phyloP scores from a whole-genome alignment of 2,329 filamentous ascomycete species.

The Epicoccum nigrum region DNA sequence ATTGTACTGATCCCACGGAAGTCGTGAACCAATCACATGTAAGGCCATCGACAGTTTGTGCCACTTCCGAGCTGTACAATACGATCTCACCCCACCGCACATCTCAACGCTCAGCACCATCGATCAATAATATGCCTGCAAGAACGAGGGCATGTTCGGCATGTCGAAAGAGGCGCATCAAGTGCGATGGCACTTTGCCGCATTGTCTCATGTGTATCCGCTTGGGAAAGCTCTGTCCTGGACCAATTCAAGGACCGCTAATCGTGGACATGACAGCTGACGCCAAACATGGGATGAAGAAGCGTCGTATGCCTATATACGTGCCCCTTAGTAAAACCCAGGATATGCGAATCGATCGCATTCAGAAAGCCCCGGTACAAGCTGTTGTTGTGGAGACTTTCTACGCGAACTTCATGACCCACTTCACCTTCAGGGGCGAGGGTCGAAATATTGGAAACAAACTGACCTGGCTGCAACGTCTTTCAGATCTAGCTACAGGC shows the following conservation, averaged over 20 bases:
- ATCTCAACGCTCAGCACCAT: background rate
- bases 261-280: slow-evolving; percentile 40
- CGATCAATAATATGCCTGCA: slow-evolving; percentile 24
- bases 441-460: slow-evolving; percentile 30
- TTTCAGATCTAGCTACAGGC: slow-evolving; percentile 31
- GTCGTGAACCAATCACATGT: background rate
- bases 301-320: slow-evolving; percentile 4
- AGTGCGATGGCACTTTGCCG: slow-evolving; percentile 40
- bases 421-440: slow-evolving; percentile 37
- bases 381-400: slow-evolving; percentile 17
- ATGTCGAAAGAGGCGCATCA: slow-evolving; percentile 43
- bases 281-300: slow-evolving; percentile 24
- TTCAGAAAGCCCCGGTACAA: background rate
- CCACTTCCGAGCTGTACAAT: too few species aligned
- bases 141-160: slow-evolving; percentile 35
- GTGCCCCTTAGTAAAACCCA: background rate
- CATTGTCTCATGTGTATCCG: slow-evolving; percentile 40
- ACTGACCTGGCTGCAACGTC: slow-evolving; percentile 37
- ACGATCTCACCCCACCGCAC: background rate
- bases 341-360: background rate
- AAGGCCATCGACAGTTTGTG: too few species aligned
- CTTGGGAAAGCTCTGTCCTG: slow-evolving; percentile 32
- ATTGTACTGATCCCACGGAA: too few species aligned
- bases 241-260: slow-evolving; percentile 32
- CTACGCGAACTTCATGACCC: slow-evolving; percentile 34